Conservation (phyloP, 2,329 filamentous ascomycete genomes). For the Cadophora sp. region DNA sequence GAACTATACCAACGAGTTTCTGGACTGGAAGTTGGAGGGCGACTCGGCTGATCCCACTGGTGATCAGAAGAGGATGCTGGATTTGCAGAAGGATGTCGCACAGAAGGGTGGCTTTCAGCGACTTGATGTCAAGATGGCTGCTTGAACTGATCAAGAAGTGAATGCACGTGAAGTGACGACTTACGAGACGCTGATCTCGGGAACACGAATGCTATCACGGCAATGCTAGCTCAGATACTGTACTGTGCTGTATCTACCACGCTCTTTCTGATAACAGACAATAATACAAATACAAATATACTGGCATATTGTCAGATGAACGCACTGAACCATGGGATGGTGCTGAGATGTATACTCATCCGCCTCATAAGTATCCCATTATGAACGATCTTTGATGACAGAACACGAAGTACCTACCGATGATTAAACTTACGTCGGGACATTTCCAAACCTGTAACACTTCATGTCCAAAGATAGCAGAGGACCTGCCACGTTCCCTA, state of each 20-base stretch:
- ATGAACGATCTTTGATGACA: neutral
- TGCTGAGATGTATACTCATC: neutral
- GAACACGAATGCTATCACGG: neutral
- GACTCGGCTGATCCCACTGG: conserved; percentile 72
- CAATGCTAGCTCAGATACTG: neutral
- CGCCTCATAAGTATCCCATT: neutral
- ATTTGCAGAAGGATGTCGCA: conserved; percentile 71
- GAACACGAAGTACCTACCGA: neutral
- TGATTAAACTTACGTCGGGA: neutral
- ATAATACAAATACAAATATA: neutral
- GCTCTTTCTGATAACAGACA: conserved; percentile 3
- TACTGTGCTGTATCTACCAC: neutral
- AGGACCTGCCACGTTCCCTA: neutral
- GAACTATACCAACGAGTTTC: conserved; percentile 78
- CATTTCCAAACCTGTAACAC: neutral
- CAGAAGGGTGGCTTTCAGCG: conserved; percentile 68
- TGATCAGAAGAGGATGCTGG: conserved; percentile 77
- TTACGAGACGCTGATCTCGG: neutral
- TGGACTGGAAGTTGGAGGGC: conserved; percentile 68
- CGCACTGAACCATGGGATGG: neutral
- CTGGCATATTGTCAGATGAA: neutral
- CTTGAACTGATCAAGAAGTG: neutral
- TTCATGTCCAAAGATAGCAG: neutral
- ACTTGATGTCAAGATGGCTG: conserved; percentile 43
- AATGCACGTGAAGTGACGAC: neutral